phyloP scores from a whole-genome alignment of 371 early-diverging fungal species.

The Batrachochytrium dendrobatidis region DNA sequence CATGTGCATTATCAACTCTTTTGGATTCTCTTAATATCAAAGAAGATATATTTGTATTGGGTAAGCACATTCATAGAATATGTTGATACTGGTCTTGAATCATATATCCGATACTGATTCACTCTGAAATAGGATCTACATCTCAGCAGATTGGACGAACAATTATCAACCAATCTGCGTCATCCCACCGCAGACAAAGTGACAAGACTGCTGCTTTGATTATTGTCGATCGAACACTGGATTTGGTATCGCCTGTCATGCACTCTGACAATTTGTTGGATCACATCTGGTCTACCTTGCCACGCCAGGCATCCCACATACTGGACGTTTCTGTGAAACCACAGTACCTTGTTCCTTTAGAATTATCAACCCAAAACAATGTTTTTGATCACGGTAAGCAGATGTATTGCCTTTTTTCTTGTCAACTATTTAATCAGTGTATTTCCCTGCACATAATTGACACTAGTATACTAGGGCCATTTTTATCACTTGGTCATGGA shows the following conservation, averaged over 20 bases:
- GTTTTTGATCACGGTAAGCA: too few relatives aligned
- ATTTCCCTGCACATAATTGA: too few relatives aligned
- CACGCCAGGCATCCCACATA: background rate
- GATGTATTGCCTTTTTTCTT: too few relatives aligned
- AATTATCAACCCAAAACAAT: too few relatives aligned
- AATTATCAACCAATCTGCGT: constrained; percentile 18
- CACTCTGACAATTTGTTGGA: constrained; percentile 28
- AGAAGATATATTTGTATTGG: constrained; percentile 29
- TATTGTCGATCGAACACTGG: constrained; percentile 24
- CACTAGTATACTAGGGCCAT: background rate
- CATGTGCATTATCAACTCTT: constrained; percentile 11
- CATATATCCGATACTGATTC: background rate
- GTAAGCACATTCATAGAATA: background rate
- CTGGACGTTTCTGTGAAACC: constrained; percentile 2
- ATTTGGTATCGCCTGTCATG: constrained; percentile 18
- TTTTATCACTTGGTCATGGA: constrained; percentile 18
- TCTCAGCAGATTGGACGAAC: constrained; percentile 21
- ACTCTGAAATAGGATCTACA: constrained; percentile 9
- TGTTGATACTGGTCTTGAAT: background rate
- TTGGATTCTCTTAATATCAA: constrained; percentile 13
- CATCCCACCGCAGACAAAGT: constrained; percentile 12
- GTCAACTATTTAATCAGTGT: too few relatives aligned
- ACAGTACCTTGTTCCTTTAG: background rate
- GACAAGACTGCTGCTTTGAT: constrained; percentile 14
- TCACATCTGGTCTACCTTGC: constrained; percentile 10